Evolutionary conservation across 306 rosid genomes (phyloP).

Genomic region (Lagenaria siceraria): DNA sequence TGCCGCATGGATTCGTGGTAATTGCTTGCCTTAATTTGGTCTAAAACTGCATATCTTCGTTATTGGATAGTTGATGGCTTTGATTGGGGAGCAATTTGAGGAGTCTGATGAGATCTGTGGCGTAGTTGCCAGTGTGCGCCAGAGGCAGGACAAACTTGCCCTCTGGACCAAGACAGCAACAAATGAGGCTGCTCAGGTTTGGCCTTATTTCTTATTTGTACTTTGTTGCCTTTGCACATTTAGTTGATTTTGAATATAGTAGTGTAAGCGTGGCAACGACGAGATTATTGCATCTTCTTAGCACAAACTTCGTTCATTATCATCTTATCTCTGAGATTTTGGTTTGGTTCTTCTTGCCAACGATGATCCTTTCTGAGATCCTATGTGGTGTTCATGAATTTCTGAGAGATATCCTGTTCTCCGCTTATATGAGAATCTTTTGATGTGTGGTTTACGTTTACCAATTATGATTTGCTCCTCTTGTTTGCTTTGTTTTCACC

Average conservation of each 20-base stretch:
- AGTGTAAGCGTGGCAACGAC: neutral
- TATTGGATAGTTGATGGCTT: slow-evolving; percentile 68
- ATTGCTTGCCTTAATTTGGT: neutral
- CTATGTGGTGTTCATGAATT: neutral
- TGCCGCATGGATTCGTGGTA: neutral
- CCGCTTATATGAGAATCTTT: neutral
- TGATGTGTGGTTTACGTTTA: neutral
- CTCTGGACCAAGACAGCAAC: slow-evolving; percentile 93
- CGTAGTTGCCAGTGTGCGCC: slow-evolving; percentile 90
- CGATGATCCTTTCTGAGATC: neutral
- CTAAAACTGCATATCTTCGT: neutral
- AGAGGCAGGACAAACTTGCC: slow-evolving; percentile 80
- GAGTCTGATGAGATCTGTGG: slow-evolving; percentile 90
- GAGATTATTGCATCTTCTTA: neutral
- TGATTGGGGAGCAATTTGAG: slow-evolving; percentile 91
- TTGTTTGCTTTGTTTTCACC: neutral
- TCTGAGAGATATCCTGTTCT: neutral
- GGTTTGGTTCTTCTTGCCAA: neutral
- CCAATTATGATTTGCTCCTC: neutral
- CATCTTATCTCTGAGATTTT: neutral
- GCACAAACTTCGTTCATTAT: neutral
- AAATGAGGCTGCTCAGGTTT: slow-evolving; percentile 91
- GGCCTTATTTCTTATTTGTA: neutral
- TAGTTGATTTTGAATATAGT: neutral
- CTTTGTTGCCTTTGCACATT: neutral